Percentiles rank a stretch among this genome's conserved stretches.
phyloP scores from a whole-genome alignment of 2,329 filamentous ascomycete genomes.

The Myriosclerotinia curreyana region DNA sequence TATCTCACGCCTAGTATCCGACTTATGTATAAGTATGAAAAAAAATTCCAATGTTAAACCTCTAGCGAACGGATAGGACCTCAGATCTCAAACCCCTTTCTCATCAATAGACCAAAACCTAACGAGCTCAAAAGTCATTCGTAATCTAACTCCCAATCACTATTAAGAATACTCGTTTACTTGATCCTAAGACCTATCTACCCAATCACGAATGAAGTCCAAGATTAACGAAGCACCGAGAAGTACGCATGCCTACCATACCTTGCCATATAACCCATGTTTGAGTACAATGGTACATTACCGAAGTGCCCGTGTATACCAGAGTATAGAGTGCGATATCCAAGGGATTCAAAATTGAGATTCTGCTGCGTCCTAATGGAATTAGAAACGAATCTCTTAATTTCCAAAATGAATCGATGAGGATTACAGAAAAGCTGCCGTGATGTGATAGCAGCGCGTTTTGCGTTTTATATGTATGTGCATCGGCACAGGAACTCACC shows the following conservation, averaged over 20 bases:
- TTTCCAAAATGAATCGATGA: background rate
- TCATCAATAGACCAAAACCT: background rate
- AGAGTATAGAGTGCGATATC: background rate
- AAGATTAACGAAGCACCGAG: background rate
- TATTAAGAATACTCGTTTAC: background rate
- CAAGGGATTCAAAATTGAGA: background rate
- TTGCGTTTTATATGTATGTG: background rate
- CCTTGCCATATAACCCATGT: too few relatives aligned
- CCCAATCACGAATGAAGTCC: background rate
- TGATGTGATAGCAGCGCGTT: background rate
- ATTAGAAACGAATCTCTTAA: background rate
- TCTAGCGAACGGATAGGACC: background rate
- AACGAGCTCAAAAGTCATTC: background rate
- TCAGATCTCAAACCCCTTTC: background rate
- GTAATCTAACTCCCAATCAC: background rate
- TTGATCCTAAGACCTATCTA: background rate
- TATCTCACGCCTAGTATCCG: background rate
- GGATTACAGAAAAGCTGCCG: background rate
- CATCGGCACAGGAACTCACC: background rate
- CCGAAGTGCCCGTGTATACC: background rate
- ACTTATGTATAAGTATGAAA: background rate
- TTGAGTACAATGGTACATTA: too few relatives aligned
- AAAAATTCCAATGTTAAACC: background rate
- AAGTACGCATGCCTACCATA: too few relatives aligned
- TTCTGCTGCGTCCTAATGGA: background rate